These are phyloP conservation scores for Pythium insidiosum DNA, from an alignment of 352 stramenopile species.

Conservation along the genomic window DNA sequence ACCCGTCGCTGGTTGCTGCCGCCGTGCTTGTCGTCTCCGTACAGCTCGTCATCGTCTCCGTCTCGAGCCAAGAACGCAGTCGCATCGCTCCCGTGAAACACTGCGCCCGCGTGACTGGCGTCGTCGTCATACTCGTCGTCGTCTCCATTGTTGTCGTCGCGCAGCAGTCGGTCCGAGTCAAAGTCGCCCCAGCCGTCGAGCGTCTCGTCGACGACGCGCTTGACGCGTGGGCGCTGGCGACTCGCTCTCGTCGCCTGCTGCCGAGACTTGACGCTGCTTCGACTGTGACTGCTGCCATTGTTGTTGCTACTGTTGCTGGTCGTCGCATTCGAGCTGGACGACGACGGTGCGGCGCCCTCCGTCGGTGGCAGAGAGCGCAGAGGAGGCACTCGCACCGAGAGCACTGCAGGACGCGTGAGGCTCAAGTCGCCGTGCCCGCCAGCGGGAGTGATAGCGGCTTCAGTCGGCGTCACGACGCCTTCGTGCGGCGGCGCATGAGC, in stretches of 20 bases:
- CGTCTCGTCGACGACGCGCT: background rate
- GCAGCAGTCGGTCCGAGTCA: slow-evolving; percentile 36
- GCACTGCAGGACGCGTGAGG: too few relatives aligned
- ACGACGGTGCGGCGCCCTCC: too few relatives aligned
- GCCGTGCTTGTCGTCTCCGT: background rate
- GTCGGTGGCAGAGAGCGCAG: too few relatives aligned
- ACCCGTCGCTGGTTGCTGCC: background rate
- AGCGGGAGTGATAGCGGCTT: too few relatives aligned
- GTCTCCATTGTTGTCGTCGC: slow-evolving; percentile 7
- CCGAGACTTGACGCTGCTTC: background rate
- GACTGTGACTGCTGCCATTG: too few relatives aligned
- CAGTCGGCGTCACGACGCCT: too few relatives aligned
- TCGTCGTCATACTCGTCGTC: background rate
- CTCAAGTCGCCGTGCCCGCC: too few relatives aligned
- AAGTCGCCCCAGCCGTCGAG: slow-evolving; percentile 54
- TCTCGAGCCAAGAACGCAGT: background rate
- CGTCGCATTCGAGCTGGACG: too few relatives aligned
- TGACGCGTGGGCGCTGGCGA: background rate
- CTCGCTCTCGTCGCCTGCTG: background rate
- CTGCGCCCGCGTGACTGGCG: background rate
- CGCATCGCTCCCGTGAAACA: background rate
- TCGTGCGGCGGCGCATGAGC: too few relatives aligned
- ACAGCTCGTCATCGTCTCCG: background rate
- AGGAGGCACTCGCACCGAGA: too few relatives aligned
- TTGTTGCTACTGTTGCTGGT: too few relatives aligned